Base-by-base conservation (phyloP, 345 rosid genomes). In the Microthlaspi erraticum region DNA sequence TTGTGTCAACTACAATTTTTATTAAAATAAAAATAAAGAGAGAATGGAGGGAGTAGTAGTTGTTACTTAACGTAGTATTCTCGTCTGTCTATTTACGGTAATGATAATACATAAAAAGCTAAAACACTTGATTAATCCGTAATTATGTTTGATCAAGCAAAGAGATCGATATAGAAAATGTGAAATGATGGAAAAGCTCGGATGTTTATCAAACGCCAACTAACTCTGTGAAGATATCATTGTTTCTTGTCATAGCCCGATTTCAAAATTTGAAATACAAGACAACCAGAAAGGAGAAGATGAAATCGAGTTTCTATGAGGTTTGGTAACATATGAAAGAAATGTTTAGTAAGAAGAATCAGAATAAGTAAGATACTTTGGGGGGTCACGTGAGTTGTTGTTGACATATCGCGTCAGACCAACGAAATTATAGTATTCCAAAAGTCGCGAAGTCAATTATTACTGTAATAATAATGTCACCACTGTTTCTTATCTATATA, bases 341-440 rank as follows among this genome's bases (percentile, higher is more conserved):
- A 66, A 60, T 59, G 49, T 42, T 42, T 66, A 14, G 45, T 16
- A 5, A 7, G 29, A 16, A n/a, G 10, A 38, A 9, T 9, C 57
- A 14, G 39, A 16, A 66, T 26, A 48, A 64, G n/a, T 29, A 16
- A 36, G 55, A 29, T 41, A 42, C 39, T 19, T 72, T n/a, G 13
- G 7, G 71, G 78, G 78, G 74, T 68, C 79, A 55, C 75, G 75
- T 75, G 74, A 55, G 75, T 68, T 37, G 75, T 54, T 75, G 69
- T 61, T 69, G 74, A 68, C 79, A 73, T 65, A 44, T 4, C 23
- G 68, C 11, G 61, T 59, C 72, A 66, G 64, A 44, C 31, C 32
- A 68, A 61, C 44, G 38, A 26, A 64, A 69, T 56, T 62, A 29
- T 52, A 36, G 70, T 75, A 60, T 43, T 23, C 36, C 56, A 53